A percentile compares a stretch with the other conserved stretches of the same genome.
Conservation (phyloP, 2,329 filamentous ascomycete genomes). For the Exophiala phaeomuriformis region DNA sequence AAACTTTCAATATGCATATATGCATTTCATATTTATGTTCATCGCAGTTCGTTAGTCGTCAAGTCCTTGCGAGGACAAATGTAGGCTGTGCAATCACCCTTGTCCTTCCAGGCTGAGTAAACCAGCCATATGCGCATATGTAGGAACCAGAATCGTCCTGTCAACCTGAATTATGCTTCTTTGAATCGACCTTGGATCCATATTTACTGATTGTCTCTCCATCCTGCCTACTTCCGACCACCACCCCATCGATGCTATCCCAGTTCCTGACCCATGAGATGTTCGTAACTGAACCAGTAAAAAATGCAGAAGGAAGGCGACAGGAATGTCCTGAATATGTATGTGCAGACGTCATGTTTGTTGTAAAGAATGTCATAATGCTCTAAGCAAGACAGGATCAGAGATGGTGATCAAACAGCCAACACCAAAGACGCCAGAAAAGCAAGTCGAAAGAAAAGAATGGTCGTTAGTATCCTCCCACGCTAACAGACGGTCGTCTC, state of each 20-base stretch:
- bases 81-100: constrained; percentile 10
- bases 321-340: constrained; percentile 8
- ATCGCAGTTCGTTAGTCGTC: constrained; percentile 12
- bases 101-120: neutral
- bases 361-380: neutral
- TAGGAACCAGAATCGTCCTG: constrained; percentile 12
- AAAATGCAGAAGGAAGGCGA: constrained; percentile 1
- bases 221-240: neutral
- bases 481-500: constrained; percentile 20
- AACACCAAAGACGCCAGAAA: neutral
- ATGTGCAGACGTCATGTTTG: neutral
- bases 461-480: constrained; percentile 10
- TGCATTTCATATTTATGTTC: neutral
- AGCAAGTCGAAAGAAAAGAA: neutral
- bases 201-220: neutral
- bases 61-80: constrained; percentile 7
- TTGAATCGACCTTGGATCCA: constrained; percentile 1
- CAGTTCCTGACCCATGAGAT: too few species aligned
- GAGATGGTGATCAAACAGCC: constrained; percentile 1
- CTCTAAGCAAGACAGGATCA: neutral
- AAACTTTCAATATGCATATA: neutral
- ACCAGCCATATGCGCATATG: constrained; percentile 1
- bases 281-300: constrained; percentile 1
- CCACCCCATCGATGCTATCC: neutral
- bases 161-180: constrained; percentile 12